Percentiles rank a stretch among this genome's conserved stretches.
Evolutionary conservation across 2,329 filamentous ascomycete species (phyloP).

Genomic region (Parafenestella ontariensis): DNA sequence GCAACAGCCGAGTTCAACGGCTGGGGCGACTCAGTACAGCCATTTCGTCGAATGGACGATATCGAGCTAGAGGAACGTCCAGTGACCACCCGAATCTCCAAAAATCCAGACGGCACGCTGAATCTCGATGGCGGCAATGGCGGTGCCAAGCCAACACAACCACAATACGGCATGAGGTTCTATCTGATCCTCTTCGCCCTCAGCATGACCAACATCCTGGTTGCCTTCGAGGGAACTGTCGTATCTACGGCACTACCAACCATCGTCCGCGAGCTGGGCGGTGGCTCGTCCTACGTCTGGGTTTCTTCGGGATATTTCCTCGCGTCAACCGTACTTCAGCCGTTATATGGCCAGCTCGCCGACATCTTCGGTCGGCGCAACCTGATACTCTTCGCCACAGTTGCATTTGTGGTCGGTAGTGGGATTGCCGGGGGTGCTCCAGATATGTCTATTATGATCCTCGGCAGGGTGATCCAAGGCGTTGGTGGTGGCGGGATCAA

Average conservation of each 20-base stretch:
- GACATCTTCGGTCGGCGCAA: constrained; percentile 60
- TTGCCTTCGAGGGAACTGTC: constrained; percentile 3
- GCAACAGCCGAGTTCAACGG: constrained; percentile 4
- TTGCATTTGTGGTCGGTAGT: constrained; percentile 60
- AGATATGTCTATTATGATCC: constrained; percentile 57
- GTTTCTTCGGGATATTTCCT: constrained; percentile 45
- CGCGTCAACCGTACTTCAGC: constrained; percentile 51
- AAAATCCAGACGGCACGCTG: constrained; percentile 2
- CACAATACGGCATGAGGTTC: constrained; percentile 1
- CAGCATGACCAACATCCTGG: constrained; percentile 7
- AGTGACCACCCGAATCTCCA: constrained; percentile 2
- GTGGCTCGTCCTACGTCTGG: constrained; percentile 45
- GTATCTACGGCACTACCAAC: constrained; percentile 45
- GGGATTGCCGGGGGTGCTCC: constrained; percentile 59
- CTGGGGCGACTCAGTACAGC: constrained; percentile 3
- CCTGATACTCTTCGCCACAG: constrained; percentile 40
- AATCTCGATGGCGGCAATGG: background rate
- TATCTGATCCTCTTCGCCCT: constrained; percentile 4
- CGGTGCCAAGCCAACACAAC: background rate
- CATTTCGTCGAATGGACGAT: constrained; percentile 3
- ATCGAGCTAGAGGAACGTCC: constrained; percentile 1
- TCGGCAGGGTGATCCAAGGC: constrained; percentile 62
- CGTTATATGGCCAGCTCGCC: constrained; percentile 57
- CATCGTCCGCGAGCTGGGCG: constrained; percentile 39
- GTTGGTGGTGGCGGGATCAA: constrained; percentile 52